Percentiles rank a stretch among this genome's conserved stretches.
phyloP scores from a whole-genome alignment of 2,329 filamentous ascomycete genomes.

The Phyllosticta citrichinensis region DNA sequence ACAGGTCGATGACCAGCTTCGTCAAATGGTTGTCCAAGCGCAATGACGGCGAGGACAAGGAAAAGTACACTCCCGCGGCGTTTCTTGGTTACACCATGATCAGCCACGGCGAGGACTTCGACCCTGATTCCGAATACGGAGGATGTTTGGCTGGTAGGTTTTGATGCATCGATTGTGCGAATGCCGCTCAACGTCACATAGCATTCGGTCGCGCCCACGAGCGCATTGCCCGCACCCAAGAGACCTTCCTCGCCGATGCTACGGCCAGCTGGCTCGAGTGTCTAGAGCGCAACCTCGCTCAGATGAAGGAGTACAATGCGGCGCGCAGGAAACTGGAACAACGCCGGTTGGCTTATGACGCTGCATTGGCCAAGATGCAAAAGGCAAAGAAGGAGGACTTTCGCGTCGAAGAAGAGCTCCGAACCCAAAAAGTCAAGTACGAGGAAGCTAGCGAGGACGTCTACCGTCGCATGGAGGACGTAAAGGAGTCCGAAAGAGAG shows the following conservation, averaged over 20 bases:
- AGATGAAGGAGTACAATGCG: conserved; percentile 98
- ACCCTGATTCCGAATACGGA: conserved; percentile 81
- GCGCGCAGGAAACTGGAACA: conserved; percentile 88
- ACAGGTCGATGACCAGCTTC: conserved; percentile 76
- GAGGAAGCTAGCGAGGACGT: conserved; percentile 94
- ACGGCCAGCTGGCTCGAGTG: conserved; percentile 82
- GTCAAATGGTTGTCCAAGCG: conserved; percentile 81
- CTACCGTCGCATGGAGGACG: conserved; percentile 84
- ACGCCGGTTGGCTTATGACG: conserved; percentile 81
- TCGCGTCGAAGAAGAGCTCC: conserved; percentile 82
- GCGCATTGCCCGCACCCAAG: conserved; percentile 74
- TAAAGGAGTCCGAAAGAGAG: conserved; percentile 83
- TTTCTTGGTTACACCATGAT: conserved; percentile 81
- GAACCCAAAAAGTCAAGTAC: conserved; percentile 86
- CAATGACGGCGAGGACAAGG: conserved; percentile 75
- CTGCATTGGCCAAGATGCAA: conserved; percentile 79
- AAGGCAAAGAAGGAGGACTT: conserved; percentile 93
- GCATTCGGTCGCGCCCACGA: conserved; percentile 80
- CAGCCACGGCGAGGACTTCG: conserved; percentile 83
- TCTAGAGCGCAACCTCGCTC: conserved; percentile 76
- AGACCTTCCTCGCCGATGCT: conserved; percentile 67
- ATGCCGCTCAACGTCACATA: conserved; percentile 24
- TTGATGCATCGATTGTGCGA: background rate
- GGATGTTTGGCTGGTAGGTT: conserved; percentile 64
- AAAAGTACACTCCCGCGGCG: conserved; percentile 71